phyloP scores from a whole-genome alignment of 441 rosid species.

The Metrosideros polymorpha region DNA sequence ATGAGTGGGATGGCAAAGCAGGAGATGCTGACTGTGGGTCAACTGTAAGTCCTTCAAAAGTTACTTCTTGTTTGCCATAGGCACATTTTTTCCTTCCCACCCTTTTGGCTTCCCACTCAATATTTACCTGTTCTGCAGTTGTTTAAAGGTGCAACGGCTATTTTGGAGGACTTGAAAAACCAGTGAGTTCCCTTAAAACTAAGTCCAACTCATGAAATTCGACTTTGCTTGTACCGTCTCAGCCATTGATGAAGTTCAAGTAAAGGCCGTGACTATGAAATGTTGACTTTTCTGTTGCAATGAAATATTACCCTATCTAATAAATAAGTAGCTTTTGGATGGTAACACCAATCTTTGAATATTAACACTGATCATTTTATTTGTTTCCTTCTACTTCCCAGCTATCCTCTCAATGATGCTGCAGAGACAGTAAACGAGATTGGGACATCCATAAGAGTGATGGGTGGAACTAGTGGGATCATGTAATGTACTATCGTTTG shows the following conservation, averaged over 20 bases:
- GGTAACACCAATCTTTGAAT: background rate
- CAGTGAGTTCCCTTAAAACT: conserved; percentile 31
- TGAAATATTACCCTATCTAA: background rate
- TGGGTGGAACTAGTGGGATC: conserved; percentile 99
- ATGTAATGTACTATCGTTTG: conserved; percentile 32
- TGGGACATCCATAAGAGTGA: conserved; percentile 78
- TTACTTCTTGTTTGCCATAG: background rate
- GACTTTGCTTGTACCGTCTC: background rate
- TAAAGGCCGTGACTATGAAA: background rate
- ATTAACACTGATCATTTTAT: background rate
- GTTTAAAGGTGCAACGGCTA: conserved; percentile 75
- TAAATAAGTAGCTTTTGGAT: background rate
- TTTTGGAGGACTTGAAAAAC: conserved; percentile 81
- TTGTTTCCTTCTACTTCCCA: conserved; percentile 18
- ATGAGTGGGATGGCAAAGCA: conserved; percentile 92
- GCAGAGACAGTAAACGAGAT: conserved; percentile 88
- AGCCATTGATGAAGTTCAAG: background rate
- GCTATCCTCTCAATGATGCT: conserved; percentile 92
- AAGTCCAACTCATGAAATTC: background rate
- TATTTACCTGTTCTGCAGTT: conserved; percentile 39
- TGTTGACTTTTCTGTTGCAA: background rate
- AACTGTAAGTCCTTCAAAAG: conserved; percentile 50
- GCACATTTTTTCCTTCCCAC: background rate
- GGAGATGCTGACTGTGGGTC: conserved; percentile 99
- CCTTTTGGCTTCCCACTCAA: conserved; percentile 2